Percentiles rank a stretch among this genome's conserved stretches.
Evolutionary conservation across 2,329 filamentous ascomycete genomes (phyloP).

Genomic region (Penicillium sp.): DNA sequence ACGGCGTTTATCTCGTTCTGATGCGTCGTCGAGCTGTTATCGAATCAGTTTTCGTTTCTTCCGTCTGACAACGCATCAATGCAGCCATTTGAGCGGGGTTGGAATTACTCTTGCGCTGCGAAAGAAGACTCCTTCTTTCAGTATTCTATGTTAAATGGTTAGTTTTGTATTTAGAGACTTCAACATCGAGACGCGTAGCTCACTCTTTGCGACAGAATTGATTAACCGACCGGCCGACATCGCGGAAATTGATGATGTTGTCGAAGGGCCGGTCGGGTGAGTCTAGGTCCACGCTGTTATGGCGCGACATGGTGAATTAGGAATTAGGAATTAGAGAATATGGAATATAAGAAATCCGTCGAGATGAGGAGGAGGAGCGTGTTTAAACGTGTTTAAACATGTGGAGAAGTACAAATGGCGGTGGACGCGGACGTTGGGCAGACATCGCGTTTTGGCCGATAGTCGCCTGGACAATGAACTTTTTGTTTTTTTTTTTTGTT

Average conservation of each 20-base stretch:
- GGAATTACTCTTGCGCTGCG: slow-evolving; percentile 57
- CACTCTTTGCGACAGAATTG: slow-evolving; percentile 49
- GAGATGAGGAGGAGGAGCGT: background rate
- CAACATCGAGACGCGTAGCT: slow-evolving; percentile 11
- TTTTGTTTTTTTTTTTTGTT: background rate
- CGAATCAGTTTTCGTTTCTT: background rate
- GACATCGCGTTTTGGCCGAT: slow-evolving; percentile 6
- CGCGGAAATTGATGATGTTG: slow-evolving; percentile 65
- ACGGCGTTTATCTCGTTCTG: slow-evolving; percentile 52
- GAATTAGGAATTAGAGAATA: slow-evolving; percentile 1
- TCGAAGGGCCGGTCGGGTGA: slow-evolving; percentile 40
- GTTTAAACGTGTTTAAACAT: background rate
- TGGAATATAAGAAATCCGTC: background rate
- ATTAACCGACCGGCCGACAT: slow-evolving; percentile 63
- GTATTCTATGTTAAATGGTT: slow-evolving; percentile 24
- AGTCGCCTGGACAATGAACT: slow-evolving; percentile 9
- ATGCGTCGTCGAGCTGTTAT: slow-evolving; percentile 57
- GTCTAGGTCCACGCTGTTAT: slow-evolving; percentile 28
- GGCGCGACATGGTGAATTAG: slow-evolving; percentile 16
- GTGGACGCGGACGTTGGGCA: slow-evolving; percentile 19
- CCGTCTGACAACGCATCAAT: background rate
- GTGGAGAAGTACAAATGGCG: slow-evolving; percentile 16
- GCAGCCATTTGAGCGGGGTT: slow-evolving; percentile 1
- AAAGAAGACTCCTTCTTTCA: slow-evolving; percentile 58
- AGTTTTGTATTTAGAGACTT: background rate